Conservation (phyloP, 1,139 yeast species). For the Saccharomyces uvarum region DNA sequence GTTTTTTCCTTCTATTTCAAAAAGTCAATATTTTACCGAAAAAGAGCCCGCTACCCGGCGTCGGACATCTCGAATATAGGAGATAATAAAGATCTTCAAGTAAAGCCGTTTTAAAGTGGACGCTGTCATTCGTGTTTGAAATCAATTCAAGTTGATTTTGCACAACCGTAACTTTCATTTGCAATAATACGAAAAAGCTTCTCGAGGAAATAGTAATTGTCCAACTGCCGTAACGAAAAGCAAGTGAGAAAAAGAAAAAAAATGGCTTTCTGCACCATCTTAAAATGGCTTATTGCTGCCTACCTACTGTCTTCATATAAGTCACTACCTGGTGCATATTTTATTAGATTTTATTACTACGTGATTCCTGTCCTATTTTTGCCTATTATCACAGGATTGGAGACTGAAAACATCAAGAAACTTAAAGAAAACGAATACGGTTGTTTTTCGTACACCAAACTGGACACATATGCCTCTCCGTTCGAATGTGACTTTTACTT, state of each 20-base stretch:
- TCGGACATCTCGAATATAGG: background rate
- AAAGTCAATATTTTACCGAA: background rate
- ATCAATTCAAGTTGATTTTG: background rate
- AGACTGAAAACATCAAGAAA: constrained; percentile 19
- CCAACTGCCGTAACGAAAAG: background rate
- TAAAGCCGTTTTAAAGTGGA: background rate
- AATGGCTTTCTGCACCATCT: background rate
- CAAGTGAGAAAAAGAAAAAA: background rate
- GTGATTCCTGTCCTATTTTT: constrained; percentile 38
- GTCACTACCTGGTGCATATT: constrained; percentile 62
- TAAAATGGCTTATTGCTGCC: constrained; percentile 8
- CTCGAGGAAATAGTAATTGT: background rate
- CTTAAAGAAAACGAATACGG: constrained; percentile 20
- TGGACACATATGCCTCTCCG: constrained; percentile 58
- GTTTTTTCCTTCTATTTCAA: background rate
- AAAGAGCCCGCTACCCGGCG: background rate
- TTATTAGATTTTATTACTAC: constrained; percentile 50
- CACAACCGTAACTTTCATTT: background rate
- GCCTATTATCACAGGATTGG: constrained; percentile 26
- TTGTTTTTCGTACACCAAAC: constrained; percentile 40
- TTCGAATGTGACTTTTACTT: constrained; percentile 78
- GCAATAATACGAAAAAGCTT: background rate
- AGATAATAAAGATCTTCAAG: background rate
- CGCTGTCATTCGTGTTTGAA: background rate
- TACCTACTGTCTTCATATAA: constrained; percentile 40